Evolutionary conservation across 2,329 filamentous ascomycete species (phyloP).

Genomic region (Trichoderma cornu-damae): DNA sequence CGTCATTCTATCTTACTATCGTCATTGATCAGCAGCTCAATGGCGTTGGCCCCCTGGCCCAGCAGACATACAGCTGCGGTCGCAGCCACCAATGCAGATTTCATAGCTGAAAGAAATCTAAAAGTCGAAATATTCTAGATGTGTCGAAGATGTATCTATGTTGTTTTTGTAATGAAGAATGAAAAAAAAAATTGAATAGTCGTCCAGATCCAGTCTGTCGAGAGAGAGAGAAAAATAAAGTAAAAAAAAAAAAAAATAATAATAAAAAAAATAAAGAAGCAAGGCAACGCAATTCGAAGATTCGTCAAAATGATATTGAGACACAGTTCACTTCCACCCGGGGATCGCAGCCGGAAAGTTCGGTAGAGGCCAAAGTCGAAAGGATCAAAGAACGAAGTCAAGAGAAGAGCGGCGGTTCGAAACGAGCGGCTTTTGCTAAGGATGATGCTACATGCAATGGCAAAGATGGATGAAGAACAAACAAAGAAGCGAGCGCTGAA

Average conservation of each 20-base stretch:
- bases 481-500: not conserved
- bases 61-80: constrained; percentile 14
- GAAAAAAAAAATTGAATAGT: no score
- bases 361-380: not conserved
- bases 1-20: constrained; percentile 2
- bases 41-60: constrained; percentile 7
- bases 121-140: not conserved
- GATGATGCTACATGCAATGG: constrained; percentile 5
- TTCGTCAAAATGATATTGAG: not conserved
- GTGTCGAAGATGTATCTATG: not conserved
- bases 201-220: constrained; percentile 18
- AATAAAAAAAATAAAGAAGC: not conserved
- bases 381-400: not conserved
- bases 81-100: constrained; percentile 4
- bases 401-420: not conserved
- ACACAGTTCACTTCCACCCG: not conserved
- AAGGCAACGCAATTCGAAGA: not conserved
- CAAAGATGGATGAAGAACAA: not conserved
- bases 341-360: constrained; percentile 7
- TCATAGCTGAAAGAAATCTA: not conserved
- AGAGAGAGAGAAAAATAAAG: no score
- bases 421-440: constrained; percentile 9
- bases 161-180: not conserved
- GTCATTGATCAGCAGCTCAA: not conserved
- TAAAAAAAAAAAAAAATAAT: no score